Evolutionary conservation across 164 flowering plant genomes (phyloP).

Genomic region (Stephania cephalantha): DNA sequence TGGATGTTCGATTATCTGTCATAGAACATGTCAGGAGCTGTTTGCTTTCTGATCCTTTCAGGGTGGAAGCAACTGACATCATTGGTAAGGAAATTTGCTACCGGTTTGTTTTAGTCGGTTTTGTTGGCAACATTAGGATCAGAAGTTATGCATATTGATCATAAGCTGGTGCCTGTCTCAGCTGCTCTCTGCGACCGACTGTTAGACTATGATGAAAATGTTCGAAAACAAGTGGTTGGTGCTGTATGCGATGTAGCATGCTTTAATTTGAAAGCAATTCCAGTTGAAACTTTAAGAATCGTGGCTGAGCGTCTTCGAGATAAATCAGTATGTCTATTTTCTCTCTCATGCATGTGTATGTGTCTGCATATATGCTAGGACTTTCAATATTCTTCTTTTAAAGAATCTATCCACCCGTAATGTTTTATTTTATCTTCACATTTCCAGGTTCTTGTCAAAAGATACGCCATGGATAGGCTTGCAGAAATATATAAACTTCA

Average conservation of each 20-base stretch:
- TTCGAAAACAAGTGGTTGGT: constrained; percentile 85
- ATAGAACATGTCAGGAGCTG: constrained; percentile 65
- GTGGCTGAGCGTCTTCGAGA: constrained; percentile 95
- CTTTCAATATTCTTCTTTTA: background rate
- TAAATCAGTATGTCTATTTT: constrained; percentile 60
- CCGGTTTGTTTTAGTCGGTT: background rate
- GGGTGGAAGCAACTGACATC: constrained; percentile 77
- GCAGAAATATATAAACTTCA: constrained; percentile 63
- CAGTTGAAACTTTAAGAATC: constrained; percentile 59
- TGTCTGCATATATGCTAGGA: background rate
- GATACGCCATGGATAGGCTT: constrained; percentile 84
- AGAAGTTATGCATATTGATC: constrained; percentile 13
- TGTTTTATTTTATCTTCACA: constrained; percentile 6
- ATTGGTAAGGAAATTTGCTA: constrained; percentile 42
- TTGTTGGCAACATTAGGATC: background rate
- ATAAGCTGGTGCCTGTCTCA: constrained; percentile 25
- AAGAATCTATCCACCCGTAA: background rate
- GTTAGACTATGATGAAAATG: constrained; percentile 92
- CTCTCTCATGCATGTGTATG: background rate
- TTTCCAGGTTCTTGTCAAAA: constrained; percentile 75
- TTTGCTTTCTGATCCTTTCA: constrained; percentile 59
- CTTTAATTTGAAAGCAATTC: constrained; percentile 44
- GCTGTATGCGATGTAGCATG: constrained; percentile 75
- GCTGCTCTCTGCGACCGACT: constrained; percentile 87
- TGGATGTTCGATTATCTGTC: constrained; percentile 76